phyloP scores from a whole-genome alignment of 257 asterid genomes.

The Scutellaria barbata region DNA sequence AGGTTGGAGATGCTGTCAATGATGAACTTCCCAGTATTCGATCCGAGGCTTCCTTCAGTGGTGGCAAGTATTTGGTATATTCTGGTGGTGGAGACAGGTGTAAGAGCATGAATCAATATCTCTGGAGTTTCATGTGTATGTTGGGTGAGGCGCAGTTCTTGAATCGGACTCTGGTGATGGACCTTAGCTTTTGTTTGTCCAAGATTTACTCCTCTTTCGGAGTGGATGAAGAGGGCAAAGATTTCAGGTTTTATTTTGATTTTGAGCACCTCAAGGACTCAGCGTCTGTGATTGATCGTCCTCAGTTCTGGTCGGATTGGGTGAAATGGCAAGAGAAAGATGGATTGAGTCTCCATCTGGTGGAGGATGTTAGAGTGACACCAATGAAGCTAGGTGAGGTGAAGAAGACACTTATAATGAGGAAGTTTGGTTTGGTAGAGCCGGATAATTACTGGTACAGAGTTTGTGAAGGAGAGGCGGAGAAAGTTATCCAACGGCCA shows the following conservation, averaged over 20 bases:
- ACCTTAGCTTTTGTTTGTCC: constrained; percentile 72
- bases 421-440: constrained; percentile 75
- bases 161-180: constrained; percentile 89
- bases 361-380: constrained; percentile 63
- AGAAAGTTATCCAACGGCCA: constrained; percentile 61
- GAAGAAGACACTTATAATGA: constrained; percentile 65
- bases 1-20: constrained; percentile 57
- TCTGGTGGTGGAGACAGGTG: constrained; percentile 86
- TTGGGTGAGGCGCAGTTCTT: constrained; percentile 90
- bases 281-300: constrained; percentile 65
- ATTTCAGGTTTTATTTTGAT: constrained; percentile 82
- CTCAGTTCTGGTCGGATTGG: constrained; percentile 77
- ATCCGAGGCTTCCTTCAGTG: constrained; percentile 61
- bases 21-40: constrained; percentile 61
- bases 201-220: constrained; percentile 67
- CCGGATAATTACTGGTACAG: constrained; percentile 82
- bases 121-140: constrained; percentile 86
- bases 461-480: constrained; percentile 83
- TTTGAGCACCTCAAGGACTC: constrained; percentile 79
- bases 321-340: constrained; percentile 57
- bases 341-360: constrained; percentile 64
- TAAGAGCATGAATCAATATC: constrained; percentile 76
- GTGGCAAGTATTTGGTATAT: constrained; percentile 73
- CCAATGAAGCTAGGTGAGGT: constrained; percentile 66
- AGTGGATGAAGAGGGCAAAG: constrained; percentile 82